Evolutionary conservation across 208 protist species (phyloP), one percentile per base, ranked within the genome.

Genomic region (Leishmania braziliensis): DNA sequence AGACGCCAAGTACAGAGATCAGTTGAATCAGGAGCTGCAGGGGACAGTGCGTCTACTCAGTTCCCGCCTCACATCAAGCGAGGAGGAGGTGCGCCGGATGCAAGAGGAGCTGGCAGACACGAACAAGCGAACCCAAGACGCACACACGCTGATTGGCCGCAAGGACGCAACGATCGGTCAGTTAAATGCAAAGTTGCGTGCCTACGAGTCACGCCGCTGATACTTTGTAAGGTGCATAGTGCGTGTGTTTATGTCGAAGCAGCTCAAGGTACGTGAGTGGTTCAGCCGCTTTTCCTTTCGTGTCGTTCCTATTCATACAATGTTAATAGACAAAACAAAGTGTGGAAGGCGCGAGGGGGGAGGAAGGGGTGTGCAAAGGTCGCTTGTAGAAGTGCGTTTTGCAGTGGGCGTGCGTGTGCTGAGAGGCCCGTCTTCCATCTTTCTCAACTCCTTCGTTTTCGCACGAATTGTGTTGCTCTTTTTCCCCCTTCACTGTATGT

Each of bases 121-220:
- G 3, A 91, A 86, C 62, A 88, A 77, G n/a, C 91, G 92, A 65
- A 76, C 95, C 1, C 94, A 97, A 77, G 92, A 97, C 33, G 90
- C 92, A 0, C 92, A 97, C 83, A 93, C 89, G 18, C 73, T 95
- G 50, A 89, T 97, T 10, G 94, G 94, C 6, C 77, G 90, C 16
- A 95, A 96, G 81, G 94, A 97, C 66, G 92, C 94, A 20, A 75
- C 90, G 1, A 93, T 97, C 77, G 92, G 91, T 43, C 94, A 97
- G 74, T 86, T 97, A 33, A 95, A 82, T 66, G 94, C 94, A 5
- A 90, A 92, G 81, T 83, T 97, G 70, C 91, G 92, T 23, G 94
- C 91, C 1, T 96, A 95, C 70, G 94, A 97, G 81, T 80, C 94
- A 18, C 87, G 92, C 36, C 51, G 82, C 63, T 79, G 76, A 79